Percentiles rank a stretch among this genome's conserved stretches.
These are phyloP conservation scores for Suhomyces sp. DNA, from an alignment of 805 yeast species.

Conservation along the genomic window DNA sequence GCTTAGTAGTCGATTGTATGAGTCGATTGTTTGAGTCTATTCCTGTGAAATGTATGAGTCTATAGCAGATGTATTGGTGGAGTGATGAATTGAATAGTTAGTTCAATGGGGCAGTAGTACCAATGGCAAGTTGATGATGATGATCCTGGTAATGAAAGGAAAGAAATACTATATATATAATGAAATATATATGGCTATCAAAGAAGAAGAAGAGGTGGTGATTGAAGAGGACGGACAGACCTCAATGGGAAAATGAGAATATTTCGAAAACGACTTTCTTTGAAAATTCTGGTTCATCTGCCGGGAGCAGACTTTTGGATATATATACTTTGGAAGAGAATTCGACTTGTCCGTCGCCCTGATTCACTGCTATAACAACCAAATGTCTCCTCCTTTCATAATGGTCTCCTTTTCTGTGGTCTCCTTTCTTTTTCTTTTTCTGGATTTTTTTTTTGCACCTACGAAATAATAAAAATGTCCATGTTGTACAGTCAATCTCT, in stretches of 20 bases:
- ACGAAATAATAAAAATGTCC: slow-evolving; percentile 3
- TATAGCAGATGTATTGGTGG: too few relatives aligned
- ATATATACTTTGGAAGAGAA: slow-evolving; percentile 7
- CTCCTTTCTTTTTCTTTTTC: slow-evolving; percentile 1
- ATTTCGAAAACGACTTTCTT: too few relatives aligned
- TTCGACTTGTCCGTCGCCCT: slow-evolving; percentile 3
- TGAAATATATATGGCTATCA: slow-evolving; percentile 5
- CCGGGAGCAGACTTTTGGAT: slow-evolving; percentile 5
- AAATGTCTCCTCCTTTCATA: slow-evolving; percentile 1
- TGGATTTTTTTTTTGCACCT: not conserved
- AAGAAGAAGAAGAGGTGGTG: too few relatives aligned
- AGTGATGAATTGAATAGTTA: too few relatives aligned
- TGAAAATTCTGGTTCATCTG: too few relatives aligned
- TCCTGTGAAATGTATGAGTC: too few relatives aligned
- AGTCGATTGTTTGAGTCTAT: too few relatives aligned
- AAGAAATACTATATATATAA: slow-evolving; percentile 6
- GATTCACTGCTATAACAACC: slow-evolving; percentile 7
- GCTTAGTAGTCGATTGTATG: too few relatives aligned
- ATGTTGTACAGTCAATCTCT: slow-evolving; percentile 3
- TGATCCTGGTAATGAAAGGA: too few relatives aligned
- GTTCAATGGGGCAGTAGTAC: too few relatives aligned
- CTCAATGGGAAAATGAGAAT: too few relatives aligned
- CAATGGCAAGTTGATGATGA: too few relatives aligned
- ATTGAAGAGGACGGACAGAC: not conserved
- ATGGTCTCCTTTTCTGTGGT: slow-evolving; percentile 7